phyloP scores from a whole-genome alignment of 2,329 filamentous ascomycete genomes.

The Leptographium flavum region DNA sequence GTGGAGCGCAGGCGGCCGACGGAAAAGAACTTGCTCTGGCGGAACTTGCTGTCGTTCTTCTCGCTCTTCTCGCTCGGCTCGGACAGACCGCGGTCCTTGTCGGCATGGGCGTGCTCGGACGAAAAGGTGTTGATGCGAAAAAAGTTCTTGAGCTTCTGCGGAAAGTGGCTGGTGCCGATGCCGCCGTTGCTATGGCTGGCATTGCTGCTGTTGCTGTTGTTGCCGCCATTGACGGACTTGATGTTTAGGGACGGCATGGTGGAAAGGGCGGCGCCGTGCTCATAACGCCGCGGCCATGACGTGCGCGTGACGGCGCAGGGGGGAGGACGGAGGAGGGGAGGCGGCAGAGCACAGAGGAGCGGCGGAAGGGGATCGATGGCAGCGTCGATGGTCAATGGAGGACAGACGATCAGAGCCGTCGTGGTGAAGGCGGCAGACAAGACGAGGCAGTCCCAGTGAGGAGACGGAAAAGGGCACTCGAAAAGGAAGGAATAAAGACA shows the following conservation, averaged over 20 bases:
- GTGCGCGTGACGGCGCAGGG: conserved; percentile 8
- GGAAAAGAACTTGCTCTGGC: conserved; percentile 80
- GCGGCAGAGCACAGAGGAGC: background rate
- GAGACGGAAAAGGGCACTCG: background rate
- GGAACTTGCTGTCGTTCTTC: conserved; percentile 49
- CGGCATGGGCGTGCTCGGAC: conserved; percentile 13
- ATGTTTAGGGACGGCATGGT: conserved; percentile 28
- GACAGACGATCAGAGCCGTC: no score
- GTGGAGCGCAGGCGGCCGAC: conserved; percentile 79
- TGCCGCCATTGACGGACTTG: conserved; percentile 29
- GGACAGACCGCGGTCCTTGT: background rate
- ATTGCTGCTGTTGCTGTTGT: conserved; percentile 28
- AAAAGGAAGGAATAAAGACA: background rate
- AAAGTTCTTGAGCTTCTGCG: conserved; percentile 56
- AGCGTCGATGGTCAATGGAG: no score
- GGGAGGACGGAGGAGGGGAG: background rate
- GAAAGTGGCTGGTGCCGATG: conserved; percentile 44
- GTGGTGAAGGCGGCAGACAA: no score
- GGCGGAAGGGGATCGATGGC: no score
- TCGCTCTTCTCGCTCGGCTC: background rate
- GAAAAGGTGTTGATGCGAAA: conserved; percentile 44
- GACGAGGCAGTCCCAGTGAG: no score
- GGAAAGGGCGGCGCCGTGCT: conserved; percentile 10
- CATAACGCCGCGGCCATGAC: conserved; percentile 13
- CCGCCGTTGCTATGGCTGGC: conserved; percentile 38